These are phyloP conservation scores for Cryptococcus deneoformans DNA, from an alignment of 1,284 basidiomycete species.

Conservation along the genomic window DNA sequence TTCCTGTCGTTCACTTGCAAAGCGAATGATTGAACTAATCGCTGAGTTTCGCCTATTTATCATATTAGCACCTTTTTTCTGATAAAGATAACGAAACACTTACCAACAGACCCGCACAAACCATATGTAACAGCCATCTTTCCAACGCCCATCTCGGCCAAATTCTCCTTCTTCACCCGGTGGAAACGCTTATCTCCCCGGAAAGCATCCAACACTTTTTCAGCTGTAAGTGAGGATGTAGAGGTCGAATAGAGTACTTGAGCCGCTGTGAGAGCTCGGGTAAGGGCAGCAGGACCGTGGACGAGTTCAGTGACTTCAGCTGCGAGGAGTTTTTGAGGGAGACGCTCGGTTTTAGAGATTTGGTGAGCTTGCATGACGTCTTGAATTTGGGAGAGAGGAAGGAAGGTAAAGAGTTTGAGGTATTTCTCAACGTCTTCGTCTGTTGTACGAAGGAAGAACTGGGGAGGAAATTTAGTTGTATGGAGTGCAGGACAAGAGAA, in stretches of 20 bases:
- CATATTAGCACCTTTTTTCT: neutral
- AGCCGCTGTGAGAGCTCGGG: conserved; percentile 61
- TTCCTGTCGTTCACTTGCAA: conserved; percentile 58
- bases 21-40: conserved; percentile 56
- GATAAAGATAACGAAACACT: conserved; percentile 27
- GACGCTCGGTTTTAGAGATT: conserved; percentile 61
- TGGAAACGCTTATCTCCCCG: conserved; percentile 60
- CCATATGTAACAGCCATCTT: conserved; percentile 59
- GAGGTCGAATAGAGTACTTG: conserved; percentile 61
- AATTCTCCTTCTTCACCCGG: conserved; percentile 50
- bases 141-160: conserved; percentile 55
- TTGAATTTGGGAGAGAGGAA: conserved; percentile 62
- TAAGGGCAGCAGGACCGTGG: conserved; percentile 59
- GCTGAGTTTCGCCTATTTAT: conserved; percentile 52
- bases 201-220: conserved; percentile 59
- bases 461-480: conserved; percentile 4
- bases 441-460: conserved; percentile 85
- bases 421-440: conserved; percentile 82
- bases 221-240: conserved; percentile 52
- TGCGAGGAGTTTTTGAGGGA: conserved; percentile 77
- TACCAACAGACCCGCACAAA: conserved; percentile 59
- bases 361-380: conserved; percentile 60
- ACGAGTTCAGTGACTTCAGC: conserved; percentile 84
- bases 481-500: too few relatives aligned
- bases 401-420: conserved; percentile 78